Evolutionary conservation across 2,329 filamentous ascomycete species (phyloP).

Genomic region (Nakataea oryzae): DNA sequence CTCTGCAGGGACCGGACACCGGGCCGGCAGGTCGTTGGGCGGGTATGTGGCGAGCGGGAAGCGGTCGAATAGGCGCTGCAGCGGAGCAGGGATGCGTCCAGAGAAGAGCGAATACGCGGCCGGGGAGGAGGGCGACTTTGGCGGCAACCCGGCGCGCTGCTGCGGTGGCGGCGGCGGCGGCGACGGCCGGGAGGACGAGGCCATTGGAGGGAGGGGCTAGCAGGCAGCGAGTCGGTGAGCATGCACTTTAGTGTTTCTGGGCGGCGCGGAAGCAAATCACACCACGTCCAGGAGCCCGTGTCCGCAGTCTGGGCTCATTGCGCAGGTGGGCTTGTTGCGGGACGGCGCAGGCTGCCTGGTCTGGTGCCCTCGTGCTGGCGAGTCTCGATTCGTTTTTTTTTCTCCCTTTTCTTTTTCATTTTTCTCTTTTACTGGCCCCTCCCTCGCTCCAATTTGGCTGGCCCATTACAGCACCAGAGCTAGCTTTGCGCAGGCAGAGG

Average conservation of each 20-base stretch:
- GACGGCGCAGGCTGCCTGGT: not conserved
- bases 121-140: not conserved
- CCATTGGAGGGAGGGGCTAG: not conserved
- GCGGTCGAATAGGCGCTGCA: slow-evolving; percentile 73
- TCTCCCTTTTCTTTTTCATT: not conserved
- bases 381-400: not conserved
- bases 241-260: slow-evolving; percentile 6
- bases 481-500: too few relatives aligned
- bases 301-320: not conserved
- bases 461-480: too few relatives aligned
- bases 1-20: slow-evolving; percentile 30
- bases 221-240: not conserved
- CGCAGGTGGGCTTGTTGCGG: not conserved
- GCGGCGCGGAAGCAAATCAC: not conserved
- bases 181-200: not conserved
- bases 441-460: too few relatives aligned
- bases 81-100: slow-evolving; percentile 51
- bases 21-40: slow-evolving; percentile 62
- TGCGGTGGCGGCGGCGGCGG: not conserved
- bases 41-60: slow-evolving; percentile 73
- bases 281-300: not conserved
- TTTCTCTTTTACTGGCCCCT: too few relatives aligned
- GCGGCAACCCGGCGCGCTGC: not conserved
- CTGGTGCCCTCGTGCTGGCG: not conserved
- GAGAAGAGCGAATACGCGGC: slow-evolving; percentile 31